Conservation (phyloP, 768 basidiomycete genomes). For the Tylopilus balloui region DNA sequence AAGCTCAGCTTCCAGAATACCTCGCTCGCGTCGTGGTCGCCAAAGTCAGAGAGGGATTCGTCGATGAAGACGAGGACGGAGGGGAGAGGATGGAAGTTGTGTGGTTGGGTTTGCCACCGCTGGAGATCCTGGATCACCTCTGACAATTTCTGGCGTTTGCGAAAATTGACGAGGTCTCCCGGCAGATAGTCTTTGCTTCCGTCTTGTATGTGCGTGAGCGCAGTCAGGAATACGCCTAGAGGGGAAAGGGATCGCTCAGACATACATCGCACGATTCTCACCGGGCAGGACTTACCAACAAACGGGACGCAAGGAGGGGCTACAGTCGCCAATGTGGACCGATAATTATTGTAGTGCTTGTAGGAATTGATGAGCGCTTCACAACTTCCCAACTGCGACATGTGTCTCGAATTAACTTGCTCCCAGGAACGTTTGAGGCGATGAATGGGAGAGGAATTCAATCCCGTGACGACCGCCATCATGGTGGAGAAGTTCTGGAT, state of each 20-base stretch:
- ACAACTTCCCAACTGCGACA: conserved; percentile 47
- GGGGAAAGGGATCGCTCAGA: background rate
- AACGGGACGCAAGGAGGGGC: conserved; percentile 68
- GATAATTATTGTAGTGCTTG: conserved; percentile 66
- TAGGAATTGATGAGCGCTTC: conserved; percentile 60
- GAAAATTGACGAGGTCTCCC: conserved; percentile 51
- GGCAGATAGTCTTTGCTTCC: conserved; percentile 50
- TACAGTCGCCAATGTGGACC: conserved; percentile 47
- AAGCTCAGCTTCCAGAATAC: conserved; percentile 44
- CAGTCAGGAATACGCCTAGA: conserved; percentile 55
- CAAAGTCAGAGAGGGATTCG: conserved; percentile 36
- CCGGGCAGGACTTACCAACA: conserved; percentile 43
- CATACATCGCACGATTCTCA: background rate
- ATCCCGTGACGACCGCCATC: conserved; percentile 62
- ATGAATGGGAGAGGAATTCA: conserved; percentile 61
- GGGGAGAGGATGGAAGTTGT: conserved; percentile 47
- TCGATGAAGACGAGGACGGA: conserved; percentile 43
- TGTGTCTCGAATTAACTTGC: conserved; percentile 44
- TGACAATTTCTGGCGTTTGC: conserved; percentile 50
- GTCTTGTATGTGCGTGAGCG: conserved; percentile 58
- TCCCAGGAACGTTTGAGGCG: conserved; percentile 67
- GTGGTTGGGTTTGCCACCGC: conserved; percentile 50
- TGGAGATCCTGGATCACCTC: conserved; percentile 57
- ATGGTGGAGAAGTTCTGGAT: conserved; percentile 68
- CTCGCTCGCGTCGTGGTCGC: conserved; percentile 31